Conservation (phyloP, 345 rosid species). For the Eucalyptus decipiens region DNA sequence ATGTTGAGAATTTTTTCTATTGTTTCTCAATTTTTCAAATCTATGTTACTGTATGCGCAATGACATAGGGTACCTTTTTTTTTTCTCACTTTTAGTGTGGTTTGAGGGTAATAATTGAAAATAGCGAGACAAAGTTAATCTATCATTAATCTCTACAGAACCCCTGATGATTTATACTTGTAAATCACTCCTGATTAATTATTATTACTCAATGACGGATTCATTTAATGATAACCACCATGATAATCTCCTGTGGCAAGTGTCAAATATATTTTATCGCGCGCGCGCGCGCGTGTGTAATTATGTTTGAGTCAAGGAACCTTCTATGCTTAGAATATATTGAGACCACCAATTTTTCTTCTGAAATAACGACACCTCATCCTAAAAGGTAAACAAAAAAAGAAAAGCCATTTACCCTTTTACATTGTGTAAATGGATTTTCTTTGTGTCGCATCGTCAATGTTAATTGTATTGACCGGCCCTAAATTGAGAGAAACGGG, state of each 20-base stretch:
- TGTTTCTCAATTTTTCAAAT: background rate
- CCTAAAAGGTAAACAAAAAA: background rate
- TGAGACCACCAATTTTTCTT: background rate
- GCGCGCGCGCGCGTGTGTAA: too few species aligned
- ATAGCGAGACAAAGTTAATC: background rate
- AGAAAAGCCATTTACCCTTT: background rate
- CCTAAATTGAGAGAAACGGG: background rate
- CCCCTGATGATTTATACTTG: background rate
- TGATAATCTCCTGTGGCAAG: background rate
- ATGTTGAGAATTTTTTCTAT: background rate
- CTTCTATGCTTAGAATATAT: background rate
- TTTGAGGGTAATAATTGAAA: background rate
- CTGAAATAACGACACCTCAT: background rate
- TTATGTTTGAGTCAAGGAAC: background rate
- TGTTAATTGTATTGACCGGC: background rate
- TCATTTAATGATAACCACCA: background rate
- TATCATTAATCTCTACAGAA: background rate
- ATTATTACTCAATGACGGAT: background rate
- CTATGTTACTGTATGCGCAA: background rate
- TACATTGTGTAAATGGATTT: background rate
- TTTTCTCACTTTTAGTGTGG: background rate
- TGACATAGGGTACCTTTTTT: background rate
- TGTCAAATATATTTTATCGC: background rate
- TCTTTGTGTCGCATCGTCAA: background rate
- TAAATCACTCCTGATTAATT: background rate